Percentiles rank a stretch among this genome's conserved stretches.
These are phyloP conservation scores for Nakazawaea pomicola DNA, from an alignment of 805 yeast species.

Conservation along the genomic window DNA sequence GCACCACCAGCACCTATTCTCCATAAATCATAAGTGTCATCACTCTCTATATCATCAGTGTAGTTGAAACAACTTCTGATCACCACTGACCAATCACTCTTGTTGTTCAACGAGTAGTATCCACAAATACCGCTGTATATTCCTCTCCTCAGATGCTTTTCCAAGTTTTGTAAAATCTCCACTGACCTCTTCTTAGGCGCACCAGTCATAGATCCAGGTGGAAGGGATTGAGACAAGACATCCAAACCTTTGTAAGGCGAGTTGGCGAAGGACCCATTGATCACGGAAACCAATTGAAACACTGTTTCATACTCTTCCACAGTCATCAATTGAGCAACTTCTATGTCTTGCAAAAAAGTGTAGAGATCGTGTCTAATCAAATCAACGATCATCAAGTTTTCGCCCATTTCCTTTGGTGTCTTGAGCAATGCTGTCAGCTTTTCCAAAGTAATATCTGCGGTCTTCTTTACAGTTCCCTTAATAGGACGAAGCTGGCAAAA, in stretches of 20 bases:
- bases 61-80: conserved; percentile 80
- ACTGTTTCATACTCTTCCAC: conserved; percentile 93
- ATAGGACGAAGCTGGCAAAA: conserved; percentile 85
- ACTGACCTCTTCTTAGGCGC: conserved; percentile 96
- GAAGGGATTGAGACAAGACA: conserved; percentile 69
- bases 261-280: conserved; percentile 51
- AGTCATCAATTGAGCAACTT: conserved; percentile 75
- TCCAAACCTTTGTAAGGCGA: conserved; percentile 64
- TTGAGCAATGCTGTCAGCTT: conserved; percentile 61
- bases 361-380: conserved; percentile 87
- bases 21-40: conserved; percentile 44
- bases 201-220: conserved; percentile 99
- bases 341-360: conserved; percentile 58
- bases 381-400: conserved; percentile 95
- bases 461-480: conserved; percentile 87
- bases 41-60: conserved; percentile 34
- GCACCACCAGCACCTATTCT: conserved; percentile 99
- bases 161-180: conserved; percentile 64
- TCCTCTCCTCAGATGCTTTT: conserved; percentile 61
- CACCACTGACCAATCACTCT: conserved; percentile 94
- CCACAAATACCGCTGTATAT: conserved; percentile 94
- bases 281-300: conserved; percentile 86
- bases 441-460: conserved; percentile 44
- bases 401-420: conserved; percentile 92
- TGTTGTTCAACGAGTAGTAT: conserved; percentile 84